phyloP scores from a whole-genome alignment of 495 filamentous ascomycete species.

The Pyronema domesticum region DNA sequence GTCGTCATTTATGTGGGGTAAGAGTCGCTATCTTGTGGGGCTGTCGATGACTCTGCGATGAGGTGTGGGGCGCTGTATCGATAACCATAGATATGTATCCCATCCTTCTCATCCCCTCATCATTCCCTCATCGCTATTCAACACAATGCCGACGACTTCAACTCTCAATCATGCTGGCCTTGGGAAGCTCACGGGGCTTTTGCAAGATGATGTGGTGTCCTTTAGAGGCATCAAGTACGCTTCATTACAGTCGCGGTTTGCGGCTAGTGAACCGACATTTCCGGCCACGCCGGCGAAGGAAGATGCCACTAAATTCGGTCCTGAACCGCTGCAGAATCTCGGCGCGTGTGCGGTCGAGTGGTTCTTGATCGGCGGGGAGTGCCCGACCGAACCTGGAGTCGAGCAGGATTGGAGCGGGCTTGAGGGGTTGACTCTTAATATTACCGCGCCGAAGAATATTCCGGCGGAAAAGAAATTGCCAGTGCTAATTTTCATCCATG shows the following conservation, averaged over 20 bases:
- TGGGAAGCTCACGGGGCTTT: constrained; percentile 13
- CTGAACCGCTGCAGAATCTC: background rate
- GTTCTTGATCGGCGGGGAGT: background rate
- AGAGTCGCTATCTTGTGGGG: no score
- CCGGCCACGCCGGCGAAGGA: background rate
- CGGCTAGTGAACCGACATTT: background rate
- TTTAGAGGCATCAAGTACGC: background rate
- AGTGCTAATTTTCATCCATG: constrained; percentile 42
- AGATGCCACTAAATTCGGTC: background rate
- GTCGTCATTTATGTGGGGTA: no score
- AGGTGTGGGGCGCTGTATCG: no score
- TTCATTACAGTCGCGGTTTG: background rate
- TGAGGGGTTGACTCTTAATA: constrained; percentile 1
- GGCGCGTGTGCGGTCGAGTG: background rate
- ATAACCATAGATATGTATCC: no score
- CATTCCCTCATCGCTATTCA: no score
- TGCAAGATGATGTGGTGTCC: background rate
- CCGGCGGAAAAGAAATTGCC: constrained; percentile 26
- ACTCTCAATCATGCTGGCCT: constrained; percentile 37
- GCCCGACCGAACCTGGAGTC: background rate
- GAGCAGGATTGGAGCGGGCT: background rate
- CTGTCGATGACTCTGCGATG: no score
- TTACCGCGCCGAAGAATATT: background rate
- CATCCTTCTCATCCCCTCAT: no score
- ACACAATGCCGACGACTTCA: constrained; percentile 15